A percentile compares a stretch with the other conserved stretches of the same genome.
phyloP scores from a whole-genome alignment of 345 rosid species.

The Eucalyptus dawsonii region DNA sequence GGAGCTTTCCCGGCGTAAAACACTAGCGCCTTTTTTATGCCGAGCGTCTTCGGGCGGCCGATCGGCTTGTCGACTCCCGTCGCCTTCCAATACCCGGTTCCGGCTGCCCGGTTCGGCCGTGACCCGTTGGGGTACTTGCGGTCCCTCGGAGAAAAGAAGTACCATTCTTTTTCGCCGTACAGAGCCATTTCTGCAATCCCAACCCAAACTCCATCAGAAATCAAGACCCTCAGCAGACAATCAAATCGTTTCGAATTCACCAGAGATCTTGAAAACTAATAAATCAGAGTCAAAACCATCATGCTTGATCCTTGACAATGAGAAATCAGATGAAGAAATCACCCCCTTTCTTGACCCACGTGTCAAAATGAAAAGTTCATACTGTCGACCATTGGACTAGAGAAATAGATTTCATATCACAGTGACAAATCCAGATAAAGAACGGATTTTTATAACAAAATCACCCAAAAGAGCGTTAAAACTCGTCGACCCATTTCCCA shows the following conservation, averaged over 20 bases:
- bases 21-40: slow-evolving; percentile 81
- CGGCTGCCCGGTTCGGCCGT: neutral
- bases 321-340: neutral
- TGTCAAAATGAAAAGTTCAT: neutral
- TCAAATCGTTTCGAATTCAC: neutral
- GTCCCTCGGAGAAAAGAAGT: neutral
- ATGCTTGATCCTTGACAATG: neutral
- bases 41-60: slow-evolving; percentile 43
- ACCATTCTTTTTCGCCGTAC: neutral
- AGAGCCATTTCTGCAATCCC: neutral
- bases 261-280: neutral
- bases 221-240: neutral
- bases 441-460: neutral
- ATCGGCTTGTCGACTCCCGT: neutral
- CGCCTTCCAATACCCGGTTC: neutral
- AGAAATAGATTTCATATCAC: neutral
- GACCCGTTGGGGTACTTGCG: neutral
- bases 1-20: slow-evolving; percentile 90
- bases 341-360: neutral
- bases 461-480: neutral
- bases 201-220: neutral
- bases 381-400: neutral
- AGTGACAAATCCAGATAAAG: neutral
- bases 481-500: neutral
- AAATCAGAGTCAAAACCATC: neutral